Evolutionary conservation across 345 rosid species (phyloP).

Genomic region (Kandelia obovata): DNA sequence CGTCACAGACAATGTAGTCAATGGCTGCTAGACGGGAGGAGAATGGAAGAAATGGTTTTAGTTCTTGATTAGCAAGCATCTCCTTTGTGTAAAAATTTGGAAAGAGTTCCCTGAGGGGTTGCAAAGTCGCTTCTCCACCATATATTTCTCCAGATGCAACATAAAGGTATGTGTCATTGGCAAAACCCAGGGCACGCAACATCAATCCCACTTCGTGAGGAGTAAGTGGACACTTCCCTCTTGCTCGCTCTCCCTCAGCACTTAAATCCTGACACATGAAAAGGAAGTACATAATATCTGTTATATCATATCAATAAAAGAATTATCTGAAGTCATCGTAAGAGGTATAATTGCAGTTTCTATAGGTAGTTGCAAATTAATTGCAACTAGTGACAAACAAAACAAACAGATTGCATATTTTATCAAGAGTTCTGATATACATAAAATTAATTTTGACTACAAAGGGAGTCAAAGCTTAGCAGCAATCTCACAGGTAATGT

Average conservation of each 20-base stretch:
- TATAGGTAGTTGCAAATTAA: background rate
- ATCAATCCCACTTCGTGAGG: conserved; percentile 96
- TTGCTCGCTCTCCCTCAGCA: conserved; percentile 78
- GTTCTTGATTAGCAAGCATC: conserved; percentile 74
- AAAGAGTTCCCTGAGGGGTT: conserved; percentile 80
- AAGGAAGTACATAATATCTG: background rate
- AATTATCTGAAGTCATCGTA: background rate
- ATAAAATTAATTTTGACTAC: background rate
- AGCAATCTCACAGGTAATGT: conserved; percentile 82
- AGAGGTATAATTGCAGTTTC: background rate
- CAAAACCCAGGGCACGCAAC: conserved; percentile 92
- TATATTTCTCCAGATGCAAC: conserved; percentile 99
- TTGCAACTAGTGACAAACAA: background rate
- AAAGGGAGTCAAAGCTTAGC: background rate
- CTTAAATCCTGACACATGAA: conserved; percentile 61
- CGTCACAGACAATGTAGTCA: conserved; percentile 87
- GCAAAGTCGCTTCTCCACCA: conserved; percentile 87
- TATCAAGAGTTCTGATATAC: background rate
- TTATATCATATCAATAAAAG: background rate
- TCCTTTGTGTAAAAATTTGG: conserved; percentile 96
- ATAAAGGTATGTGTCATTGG: conserved; percentile 76
- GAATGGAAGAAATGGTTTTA: conserved; percentile 66
- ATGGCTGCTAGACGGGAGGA: conserved; percentile 94
- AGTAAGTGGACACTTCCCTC: conserved; percentile 95
- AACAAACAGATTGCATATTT: background rate